Base-by-base conservation (phyloP, 1,284 basidiomycete genomes). In the Peniophora sp. region DNA sequence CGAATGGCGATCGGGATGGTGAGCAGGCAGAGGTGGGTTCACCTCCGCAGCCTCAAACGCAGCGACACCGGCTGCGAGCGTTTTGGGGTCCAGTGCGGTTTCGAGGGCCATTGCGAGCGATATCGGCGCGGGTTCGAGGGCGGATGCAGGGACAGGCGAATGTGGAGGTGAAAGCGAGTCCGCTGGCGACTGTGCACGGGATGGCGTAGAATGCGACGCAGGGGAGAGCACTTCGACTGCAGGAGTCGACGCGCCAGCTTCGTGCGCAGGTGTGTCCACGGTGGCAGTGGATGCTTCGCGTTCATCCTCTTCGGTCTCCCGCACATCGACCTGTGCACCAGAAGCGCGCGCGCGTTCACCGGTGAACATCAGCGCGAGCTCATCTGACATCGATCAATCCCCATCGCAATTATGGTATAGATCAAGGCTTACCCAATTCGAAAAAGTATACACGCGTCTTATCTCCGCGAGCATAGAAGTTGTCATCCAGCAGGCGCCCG, bases 391-490 rank as follows among this genome's bases (percentile, higher is more conserved):
- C 18, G 12, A 12, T 47, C 27, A 48, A 24, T 45, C n/a, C 10
- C 35, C 8, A 18, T 10, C n/a, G 15, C 27, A 15, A 17, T 37
- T 3, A 18, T 43, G 45, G 14, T 24, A 15, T 32, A n/a, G 32
- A 37, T 1, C n/a, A 17, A 3, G 1, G 62, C 75, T 44, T 56
- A 88, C 91, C 89, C 17, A 88, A 65, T 55, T 90, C 88, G 60
- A 97, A 97, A 65, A 97, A 97, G 66, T 97, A 97, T 0, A 97
- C 95, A 34, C 97, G 75, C 0, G 96, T 99, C 57, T 95, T 96
- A 67, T 99, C 96, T 1, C 96, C 96, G 46, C 96, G 80, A 47
- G 95, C 86, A 61, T 97, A 97, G 56, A 96, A 90, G 64, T 96
- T 95, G 48, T 96, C 92, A 37, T 92, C 88, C 14, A 99, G 76